Conservation (phyloP, 306 rosid species). For the Dalbergia oliveri region DNA sequence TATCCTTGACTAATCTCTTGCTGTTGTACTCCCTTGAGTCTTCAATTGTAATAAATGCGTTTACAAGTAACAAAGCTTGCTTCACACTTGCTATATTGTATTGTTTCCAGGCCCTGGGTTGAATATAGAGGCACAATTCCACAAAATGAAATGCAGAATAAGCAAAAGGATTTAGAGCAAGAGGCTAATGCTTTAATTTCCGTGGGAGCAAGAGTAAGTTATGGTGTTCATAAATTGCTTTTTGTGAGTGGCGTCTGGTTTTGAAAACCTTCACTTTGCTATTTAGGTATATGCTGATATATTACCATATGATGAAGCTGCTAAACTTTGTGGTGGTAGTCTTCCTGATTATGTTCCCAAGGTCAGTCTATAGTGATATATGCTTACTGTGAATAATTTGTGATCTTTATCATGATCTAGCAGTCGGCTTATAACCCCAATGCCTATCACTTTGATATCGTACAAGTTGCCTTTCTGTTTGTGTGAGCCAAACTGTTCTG, state of each 20-base stretch:
- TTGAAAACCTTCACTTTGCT: constrained; percentile 41
- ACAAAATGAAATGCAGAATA: constrained; percentile 61
- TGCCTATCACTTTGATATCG: constrained; percentile 21
- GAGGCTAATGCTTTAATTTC: constrained; percentile 69
- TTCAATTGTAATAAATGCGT: neutral
- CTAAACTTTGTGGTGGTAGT: constrained; percentile 67
- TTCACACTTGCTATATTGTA: constrained; percentile 21
- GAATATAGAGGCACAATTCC: constrained; percentile 78
- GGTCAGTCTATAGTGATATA: constrained; percentile 51
- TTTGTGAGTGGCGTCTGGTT: constrained; percentile 5
- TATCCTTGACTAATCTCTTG: constrained; percentile 25
- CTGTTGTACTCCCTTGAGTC: constrained; percentile 11
- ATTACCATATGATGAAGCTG: constrained; percentile 74
- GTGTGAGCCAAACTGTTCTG: neutral
- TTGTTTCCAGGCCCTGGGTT: constrained; percentile 72
- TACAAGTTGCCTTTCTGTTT: constrained; percentile 39
- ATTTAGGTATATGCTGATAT: constrained; percentile 59
- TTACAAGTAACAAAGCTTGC: constrained; percentile 20
- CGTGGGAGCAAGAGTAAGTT: constrained; percentile 71
- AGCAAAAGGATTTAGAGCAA: constrained; percentile 69
- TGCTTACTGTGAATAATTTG: constrained; percentile 11
- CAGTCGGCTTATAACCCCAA: constrained; percentile 13
- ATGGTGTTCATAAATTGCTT: constrained; percentile 42
- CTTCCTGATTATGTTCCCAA: constrained; percentile 81
- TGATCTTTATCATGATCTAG: constrained; percentile 8